Evolutionary conservation across 495 filamentous ascomycete genomes (phyloP).

Genomic region (Aspergillus hancockii): DNA sequence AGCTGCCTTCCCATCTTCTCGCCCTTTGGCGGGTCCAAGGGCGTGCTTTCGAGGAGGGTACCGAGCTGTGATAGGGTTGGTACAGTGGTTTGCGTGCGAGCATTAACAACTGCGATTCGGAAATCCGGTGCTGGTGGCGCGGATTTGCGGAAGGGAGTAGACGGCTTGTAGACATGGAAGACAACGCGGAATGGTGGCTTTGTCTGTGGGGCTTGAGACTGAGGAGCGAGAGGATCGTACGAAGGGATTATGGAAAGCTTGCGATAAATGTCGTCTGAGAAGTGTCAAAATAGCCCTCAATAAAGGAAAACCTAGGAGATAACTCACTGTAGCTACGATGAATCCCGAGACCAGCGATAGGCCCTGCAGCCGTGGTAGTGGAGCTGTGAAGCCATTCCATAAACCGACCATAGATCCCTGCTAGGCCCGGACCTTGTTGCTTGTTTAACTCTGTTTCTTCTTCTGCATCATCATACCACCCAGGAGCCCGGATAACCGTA

Average conservation of each 20-base stretch:
- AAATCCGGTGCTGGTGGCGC: slow-evolving; percentile 78
- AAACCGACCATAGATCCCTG: slow-evolving; percentile 35
- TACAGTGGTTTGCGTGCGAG: slow-evolving; percentile 62
- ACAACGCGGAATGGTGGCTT: slow-evolving; percentile 64
- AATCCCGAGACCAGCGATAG: slow-evolving; percentile 71
- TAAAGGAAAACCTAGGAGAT: background rate
- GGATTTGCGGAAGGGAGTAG: slow-evolving; percentile 70
- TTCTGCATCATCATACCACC: slow-evolving; percentile 44
- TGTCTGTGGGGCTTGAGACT: slow-evolving; percentile 19
- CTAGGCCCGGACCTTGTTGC: slow-evolving; percentile 31
- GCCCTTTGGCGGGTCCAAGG: slow-evolving; percentile 59
- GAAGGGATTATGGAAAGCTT: slow-evolving; percentile 73
- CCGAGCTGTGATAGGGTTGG: slow-evolving; percentile 72
- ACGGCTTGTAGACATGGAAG: slow-evolving; percentile 80
- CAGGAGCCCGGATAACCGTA: slow-evolving; percentile 67
- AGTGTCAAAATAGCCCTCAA: slow-evolving; percentile 2
- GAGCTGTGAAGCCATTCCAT: slow-evolving; percentile 37
- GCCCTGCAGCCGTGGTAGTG: slow-evolving; percentile 52
- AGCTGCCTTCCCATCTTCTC: slow-evolving; percentile 50
- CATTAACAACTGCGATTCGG: slow-evolving; percentile 75
- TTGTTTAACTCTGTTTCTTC: slow-evolving; percentile 6
- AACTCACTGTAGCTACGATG: slow-evolving; percentile 71
- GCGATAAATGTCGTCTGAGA: slow-evolving; percentile 66
- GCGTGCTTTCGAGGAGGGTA: slow-evolving; percentile 66
- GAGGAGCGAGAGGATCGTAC: slow-evolving; percentile 57